Evolutionary conservation across 176 grass and related monocot species (phyloP).

Genomic region (Luzula sylvatica): DNA sequence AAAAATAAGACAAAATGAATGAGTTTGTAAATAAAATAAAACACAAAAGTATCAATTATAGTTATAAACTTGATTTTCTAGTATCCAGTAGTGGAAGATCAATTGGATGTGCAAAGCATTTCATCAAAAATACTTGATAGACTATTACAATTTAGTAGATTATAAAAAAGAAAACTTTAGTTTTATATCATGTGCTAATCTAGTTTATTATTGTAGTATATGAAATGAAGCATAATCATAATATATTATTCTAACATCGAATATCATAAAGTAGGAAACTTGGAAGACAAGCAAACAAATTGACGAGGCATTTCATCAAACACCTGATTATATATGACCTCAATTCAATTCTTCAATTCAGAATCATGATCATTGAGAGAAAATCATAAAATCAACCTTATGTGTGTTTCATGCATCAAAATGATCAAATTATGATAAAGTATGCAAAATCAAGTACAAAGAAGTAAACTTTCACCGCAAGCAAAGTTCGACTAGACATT

Average conservation of each 20-base stretch:
- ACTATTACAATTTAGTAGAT: background rate
- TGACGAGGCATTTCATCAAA: background rate
- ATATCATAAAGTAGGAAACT: background rate
- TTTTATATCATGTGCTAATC: background rate
- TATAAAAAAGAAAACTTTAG: background rate
- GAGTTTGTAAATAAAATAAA: background rate
- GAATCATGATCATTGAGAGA: too few species aligned
- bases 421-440: too few species aligned
- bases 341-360: too few species aligned
- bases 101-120: background rate
- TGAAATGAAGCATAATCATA: too few species aligned
- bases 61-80: too few species aligned
- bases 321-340: too few species aligned
- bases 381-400: too few species aligned
- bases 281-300: slow-evolving; percentile 2
- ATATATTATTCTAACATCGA: background rate
- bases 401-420: too few species aligned
- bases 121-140: background rate
- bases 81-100: background rate
- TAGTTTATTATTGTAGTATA: slow-evolving; percentile 8
- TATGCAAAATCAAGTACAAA: too few species aligned
- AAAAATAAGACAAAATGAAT: slow-evolving; percentile 5
- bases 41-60: too few species aligned
- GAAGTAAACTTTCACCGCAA: too few species aligned
- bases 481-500: too few species aligned